Evolutionary conservation across 1,284 basidiomycete species (phyloP), one percentile per base, ranked within the genome.

Genomic region (Vanrija humicola): DNA sequence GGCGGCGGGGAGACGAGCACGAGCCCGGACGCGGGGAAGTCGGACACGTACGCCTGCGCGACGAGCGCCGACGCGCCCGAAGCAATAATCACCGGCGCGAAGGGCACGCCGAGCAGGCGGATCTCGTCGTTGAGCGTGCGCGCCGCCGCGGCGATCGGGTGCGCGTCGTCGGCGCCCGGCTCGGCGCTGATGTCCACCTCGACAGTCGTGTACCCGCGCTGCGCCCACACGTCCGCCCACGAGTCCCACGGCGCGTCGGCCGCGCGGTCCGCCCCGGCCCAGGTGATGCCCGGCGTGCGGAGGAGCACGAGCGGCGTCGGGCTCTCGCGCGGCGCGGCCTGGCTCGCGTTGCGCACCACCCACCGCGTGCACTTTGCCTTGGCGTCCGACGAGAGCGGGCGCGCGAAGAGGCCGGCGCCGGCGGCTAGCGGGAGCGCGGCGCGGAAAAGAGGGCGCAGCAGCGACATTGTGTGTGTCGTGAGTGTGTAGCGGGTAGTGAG

Each of bases 21-120:
- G 43, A 87, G 75, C 0, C 80, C 86, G 10, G 78, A 78, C 3
- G 84, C 84, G 1, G 84, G 84, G 64, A 85, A 73, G 34, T 84
- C 85, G 8, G 83, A 85, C 53, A 87, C 81, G 67, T 85, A 87
- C 14, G 82, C 79, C 67, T 87, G 84, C 10, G 83, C 81, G 50
- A 87, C 80, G 46, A 87, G 75, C 18, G 70, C 70, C 14, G 79
- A 79, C 1, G 75, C 67, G 1, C 78, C 79, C 9, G 79, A 78
- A 1, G 85, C 81, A 58, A 87, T 76, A 43, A 87, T 72, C 43
- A 87, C 79, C 0, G 86, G 86, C 1, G 85, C 82, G 62, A 86
- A 87, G 12, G 84, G 82, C 48, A 82, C 81, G 6, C 74, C 77
- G 28, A 81, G 76, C 7, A 81, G 68, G 21, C 73, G 65, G 39